Evolutionary conservation across 2,329 filamentous ascomycete species (phyloP).

Genomic region (Penicillium polonicum): DNA sequence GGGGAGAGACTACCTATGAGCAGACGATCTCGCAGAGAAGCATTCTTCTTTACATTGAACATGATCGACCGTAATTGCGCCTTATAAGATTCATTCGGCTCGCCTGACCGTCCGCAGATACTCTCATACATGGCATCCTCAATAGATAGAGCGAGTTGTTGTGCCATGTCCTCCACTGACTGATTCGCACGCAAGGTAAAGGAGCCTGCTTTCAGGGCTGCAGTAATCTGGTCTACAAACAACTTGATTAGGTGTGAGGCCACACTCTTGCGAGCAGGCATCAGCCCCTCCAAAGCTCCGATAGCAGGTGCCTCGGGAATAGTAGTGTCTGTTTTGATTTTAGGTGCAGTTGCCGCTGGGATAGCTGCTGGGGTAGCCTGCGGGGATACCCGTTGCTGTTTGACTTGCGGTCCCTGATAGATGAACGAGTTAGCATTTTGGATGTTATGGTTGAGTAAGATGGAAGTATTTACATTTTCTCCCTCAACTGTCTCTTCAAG

Average conservation of each 20-base stretch:
- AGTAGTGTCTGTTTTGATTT: constrained; percentile 38
- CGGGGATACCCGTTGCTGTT: constrained; percentile 42
- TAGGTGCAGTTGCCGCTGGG: constrained; percentile 27
- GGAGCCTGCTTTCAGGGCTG: constrained; percentile 64
- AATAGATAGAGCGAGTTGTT: constrained; percentile 72
- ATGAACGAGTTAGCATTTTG: constrained; percentile 25
- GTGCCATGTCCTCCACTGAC: constrained; percentile 63
- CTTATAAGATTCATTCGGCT: constrained; percentile 56
- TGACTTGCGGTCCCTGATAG: constrained; percentile 41
- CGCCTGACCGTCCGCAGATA: constrained; percentile 51
- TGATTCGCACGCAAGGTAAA: constrained; percentile 64
- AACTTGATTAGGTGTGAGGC: constrained; percentile 70
- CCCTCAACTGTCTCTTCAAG: constrained; percentile 41
- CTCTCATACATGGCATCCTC: constrained; percentile 66
- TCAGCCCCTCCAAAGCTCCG: constrained; percentile 49
- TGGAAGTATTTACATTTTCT: constrained; percentile 32
- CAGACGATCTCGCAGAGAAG: constrained; percentile 71
- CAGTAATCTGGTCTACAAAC: constrained; percentile 64
- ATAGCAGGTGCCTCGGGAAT: constrained; percentile 34
- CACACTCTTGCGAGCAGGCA: constrained; percentile 63
- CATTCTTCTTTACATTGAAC: constrained; percentile 87
- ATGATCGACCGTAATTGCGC: constrained; percentile 71
- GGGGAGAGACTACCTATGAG: constrained; percentile 71
- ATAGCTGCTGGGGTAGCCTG: constrained; percentile 22
- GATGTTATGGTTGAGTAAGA: background rate